Evolutionary conservation across 1,284 basidiomycete species (phyloP).

Genomic region (Ganoderma resinaceum): DNA sequence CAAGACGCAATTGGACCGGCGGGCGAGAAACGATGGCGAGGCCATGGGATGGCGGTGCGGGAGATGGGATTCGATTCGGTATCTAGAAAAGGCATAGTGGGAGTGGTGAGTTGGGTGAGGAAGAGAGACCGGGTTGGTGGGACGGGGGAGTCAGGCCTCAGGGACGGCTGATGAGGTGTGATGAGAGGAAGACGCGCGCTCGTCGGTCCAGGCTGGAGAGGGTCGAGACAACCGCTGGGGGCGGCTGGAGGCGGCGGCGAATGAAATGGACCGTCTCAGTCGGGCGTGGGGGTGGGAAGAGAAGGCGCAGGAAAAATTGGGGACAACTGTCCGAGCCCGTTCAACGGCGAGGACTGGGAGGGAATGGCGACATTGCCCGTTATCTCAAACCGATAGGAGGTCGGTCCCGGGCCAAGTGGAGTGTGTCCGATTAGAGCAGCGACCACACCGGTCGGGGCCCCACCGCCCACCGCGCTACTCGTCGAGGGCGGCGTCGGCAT

Average conservation of each 20-base stretch:
- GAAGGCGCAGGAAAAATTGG: constrained; percentile 14
- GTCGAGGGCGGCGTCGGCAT: not conserved
- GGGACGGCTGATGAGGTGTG: constrained; percentile 14
- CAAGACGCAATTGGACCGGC: constrained; percentile 25
- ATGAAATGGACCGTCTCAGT: not conserved
- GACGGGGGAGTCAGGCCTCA: constrained; percentile 17
- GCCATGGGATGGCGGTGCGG: constrained; percentile 24
- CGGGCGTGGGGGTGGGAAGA: constrained; percentile 12
- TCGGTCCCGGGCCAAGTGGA: constrained; percentile 32
- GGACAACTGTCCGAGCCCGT: constrained; percentile 7
- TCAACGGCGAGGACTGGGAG: constrained; percentile 11
- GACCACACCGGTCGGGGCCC: constrained; percentile 8
- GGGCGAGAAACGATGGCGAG: constrained; percentile 15
- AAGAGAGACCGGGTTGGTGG: constrained; percentile 14
- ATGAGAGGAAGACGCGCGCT: constrained; percentile 10
- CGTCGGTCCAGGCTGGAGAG: constrained; percentile 8
- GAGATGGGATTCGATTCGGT: constrained; percentile 19
- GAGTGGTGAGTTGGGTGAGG: constrained; percentile 12
- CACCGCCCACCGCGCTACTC: not conserved
- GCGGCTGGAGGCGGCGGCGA: constrained; percentile 7
- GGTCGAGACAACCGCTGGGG: constrained; percentile 8
- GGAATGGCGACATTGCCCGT: constrained; percentile 28
- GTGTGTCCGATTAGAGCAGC: constrained; percentile 23
- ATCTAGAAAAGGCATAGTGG: constrained; percentile 18
- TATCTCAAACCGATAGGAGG: constrained; percentile 31